A percentile compares a stretch with the other conserved stretches of the same genome.
Evolutionary conservation across 441 rosid species (phyloP).

Genomic region (Brassica balearica): DNA sequence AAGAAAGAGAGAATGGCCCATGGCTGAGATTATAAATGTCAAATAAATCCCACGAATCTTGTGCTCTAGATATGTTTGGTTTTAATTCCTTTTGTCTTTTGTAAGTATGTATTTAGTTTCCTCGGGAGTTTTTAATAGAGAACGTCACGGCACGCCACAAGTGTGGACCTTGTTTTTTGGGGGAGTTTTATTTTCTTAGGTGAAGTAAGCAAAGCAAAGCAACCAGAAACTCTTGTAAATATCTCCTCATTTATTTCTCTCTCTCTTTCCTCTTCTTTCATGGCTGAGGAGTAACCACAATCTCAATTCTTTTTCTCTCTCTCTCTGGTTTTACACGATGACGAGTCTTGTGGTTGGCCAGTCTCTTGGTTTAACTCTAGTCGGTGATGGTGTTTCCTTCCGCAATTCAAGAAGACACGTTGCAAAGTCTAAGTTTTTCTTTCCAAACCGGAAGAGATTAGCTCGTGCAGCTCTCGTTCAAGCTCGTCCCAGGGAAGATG

Average conservation of each 20-base stretch:
- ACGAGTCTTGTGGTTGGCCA: constrained; percentile 44
- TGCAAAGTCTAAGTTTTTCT: constrained; percentile 1
- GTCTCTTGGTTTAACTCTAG: constrained; percentile 29
- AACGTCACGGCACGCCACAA: constrained; percentile 44
- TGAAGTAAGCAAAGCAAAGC: neutral
- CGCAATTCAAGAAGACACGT: constrained; percentile 25
- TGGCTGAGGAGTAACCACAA: too few relatives aligned
- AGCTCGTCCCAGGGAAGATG: constrained; percentile 47
- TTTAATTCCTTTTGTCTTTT: neutral
- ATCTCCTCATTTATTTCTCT: constrained; percentile 7
- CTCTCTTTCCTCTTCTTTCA: too few relatives aligned
- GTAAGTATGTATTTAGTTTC: neutral
- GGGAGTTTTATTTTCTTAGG: neutral
- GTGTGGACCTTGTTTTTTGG: constrained; percentile 41
- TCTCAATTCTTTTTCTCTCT: neutral
- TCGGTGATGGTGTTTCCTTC: constrained; percentile 20
- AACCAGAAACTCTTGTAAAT: constrained; percentile 13
- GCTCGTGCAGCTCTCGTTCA: constrained; percentile 60
- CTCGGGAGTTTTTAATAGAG: constrained; percentile 11
- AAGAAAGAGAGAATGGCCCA: neutral
- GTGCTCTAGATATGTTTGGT: constrained; percentile 2
- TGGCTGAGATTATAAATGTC: constrained; percentile 8
- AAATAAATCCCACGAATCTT: neutral
- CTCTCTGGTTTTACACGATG: constrained; percentile 3
- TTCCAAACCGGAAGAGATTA: constrained; percentile 22